Evolutionary conservation across 2,329 filamentous ascomycete species (phyloP), one percentile per base, ranked within the genome.

Genomic region (Penicillium sp.): DNA sequence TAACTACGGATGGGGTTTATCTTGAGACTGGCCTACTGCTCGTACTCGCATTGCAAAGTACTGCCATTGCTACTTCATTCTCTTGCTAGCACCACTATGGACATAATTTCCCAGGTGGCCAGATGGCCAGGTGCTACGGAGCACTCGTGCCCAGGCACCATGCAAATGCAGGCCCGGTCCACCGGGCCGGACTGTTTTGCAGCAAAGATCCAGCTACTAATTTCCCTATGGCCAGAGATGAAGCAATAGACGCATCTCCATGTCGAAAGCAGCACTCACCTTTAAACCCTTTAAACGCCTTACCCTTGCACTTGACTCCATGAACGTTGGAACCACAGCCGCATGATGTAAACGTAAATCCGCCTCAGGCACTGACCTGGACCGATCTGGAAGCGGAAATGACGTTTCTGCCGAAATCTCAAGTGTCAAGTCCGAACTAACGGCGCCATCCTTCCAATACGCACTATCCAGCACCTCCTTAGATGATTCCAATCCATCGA

Each of bases 391-490:
- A 45, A 34, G 6, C 40, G 43, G 52, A 45, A 45, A 54, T 54
- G 52, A 54, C 52, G 52, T 54, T 54, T 54, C 52, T 54, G 52
- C 52, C 52, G 47, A 47, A 54, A 54, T 50, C 47, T 50, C 18
- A 45, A 45, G 47, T 50, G 40, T 50, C 27, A 39, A 45, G 40
- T 45, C 47, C 34, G 10, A 40, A 24, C 42, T 45, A 49, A 39
- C 40, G 49, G 47, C 32, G 18, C 39, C 40, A 40, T 54, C 39
- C 45, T 43, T 31, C 34, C 42, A 50, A 50, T 39, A 21, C 44
- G 40, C 52, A 45, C 36, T 27, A 21, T 45, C 31, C 40, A 45
- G 47, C 32, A 34, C 49, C 32, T 49, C 40, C 22, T 11, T 50
- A 4, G 14, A 50, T 45, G 52, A 44, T 50, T 21, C 18, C n/a